Base-by-base conservation (phyloP, 2,329 filamentous ascomycete genomes). In the Plenodomus lindquistii region DNA sequence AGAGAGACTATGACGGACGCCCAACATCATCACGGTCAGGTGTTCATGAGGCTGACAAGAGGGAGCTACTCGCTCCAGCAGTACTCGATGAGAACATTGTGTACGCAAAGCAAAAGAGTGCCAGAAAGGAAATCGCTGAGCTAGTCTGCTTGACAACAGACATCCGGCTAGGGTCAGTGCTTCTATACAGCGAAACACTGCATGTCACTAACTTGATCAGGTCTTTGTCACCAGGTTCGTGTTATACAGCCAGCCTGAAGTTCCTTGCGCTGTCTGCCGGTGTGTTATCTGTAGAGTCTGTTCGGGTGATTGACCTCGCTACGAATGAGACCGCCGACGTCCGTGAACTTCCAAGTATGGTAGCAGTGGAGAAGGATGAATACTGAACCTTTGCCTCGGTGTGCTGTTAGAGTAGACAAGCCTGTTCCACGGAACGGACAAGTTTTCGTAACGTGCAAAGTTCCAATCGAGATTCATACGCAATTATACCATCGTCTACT, bases 251-350 rank as follows among this genome's bases (percentile, higher is more conserved):
- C 1, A 86, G 89, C 67, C 69, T 93, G 58, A 82, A 83, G 57
- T 91, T 93, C 57, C 75, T 91, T 44, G 85, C 88, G 3, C 73
- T 91, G 43, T 73, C 71, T 44, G 78, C 82, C 40, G 89, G 89
- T 0, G 79, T 89, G 24, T 78, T 89, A 22, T 79, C 81, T n/a
- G 71, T 93, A 2, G 89, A 92, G 59, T 85, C 85, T 2, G 78
- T 93, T 17, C 78, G 88, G 41, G 82, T 93, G 1, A 79, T 92
- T 3, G 89, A 94, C 68, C 67, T 93, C 50, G 82, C 78, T 18
- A 88, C 83, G 27, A 85, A 89, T 63, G 88, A 92, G 73, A 86
- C 88, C 64, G 85, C 89, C 3, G 88, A 93, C 69, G 85, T 92
- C 45, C 80, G 83, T 51, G 87, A 93, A 52, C 67, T 94, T 55